Evolutionary conservation across 768 basidiomycete genomes (phyloP).

Genomic region (Boletus subparvulus): DNA sequence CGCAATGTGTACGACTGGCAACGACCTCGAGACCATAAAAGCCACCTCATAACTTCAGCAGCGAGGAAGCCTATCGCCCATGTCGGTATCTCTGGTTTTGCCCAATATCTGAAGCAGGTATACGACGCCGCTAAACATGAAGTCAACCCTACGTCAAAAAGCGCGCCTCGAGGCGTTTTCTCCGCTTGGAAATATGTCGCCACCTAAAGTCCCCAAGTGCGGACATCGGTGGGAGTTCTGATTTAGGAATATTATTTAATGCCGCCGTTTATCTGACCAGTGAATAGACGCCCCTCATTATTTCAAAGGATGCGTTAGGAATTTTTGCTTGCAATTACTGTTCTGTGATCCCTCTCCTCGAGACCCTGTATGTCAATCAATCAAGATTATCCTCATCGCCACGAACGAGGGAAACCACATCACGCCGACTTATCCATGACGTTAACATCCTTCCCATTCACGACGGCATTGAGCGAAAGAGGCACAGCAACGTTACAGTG

Average conservation of each 20-base stretch:
- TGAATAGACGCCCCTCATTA: background rate
- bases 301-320: background rate
- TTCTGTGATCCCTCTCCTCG: background rate
- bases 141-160: background rate
- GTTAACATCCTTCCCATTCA: slow-evolving; percentile 10
- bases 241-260: background rate
- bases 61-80: background rate
- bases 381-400: slow-evolving; percentile 12
- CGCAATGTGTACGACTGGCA: background rate
- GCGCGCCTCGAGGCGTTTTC: background rate
- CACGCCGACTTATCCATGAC: slow-evolving; percentile 28
- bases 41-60: background rate
- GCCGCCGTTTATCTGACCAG: background rate
- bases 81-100: no score
- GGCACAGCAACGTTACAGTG: slow-evolving; percentile 10
- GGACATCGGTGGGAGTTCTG: background rate
- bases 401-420: slow-evolving; percentile 14
- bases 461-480: slow-evolving; percentile 1
- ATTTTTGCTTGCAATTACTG: background rate
- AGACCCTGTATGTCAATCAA: background rate
- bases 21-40: background rate
- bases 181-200: background rate
- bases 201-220: slow-evolving; percentile 1
- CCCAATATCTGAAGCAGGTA: no score
- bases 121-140: background rate